phyloP scores from a whole-genome alignment of 768 basidiomycete genomes.

The Chiua virens region DNA sequence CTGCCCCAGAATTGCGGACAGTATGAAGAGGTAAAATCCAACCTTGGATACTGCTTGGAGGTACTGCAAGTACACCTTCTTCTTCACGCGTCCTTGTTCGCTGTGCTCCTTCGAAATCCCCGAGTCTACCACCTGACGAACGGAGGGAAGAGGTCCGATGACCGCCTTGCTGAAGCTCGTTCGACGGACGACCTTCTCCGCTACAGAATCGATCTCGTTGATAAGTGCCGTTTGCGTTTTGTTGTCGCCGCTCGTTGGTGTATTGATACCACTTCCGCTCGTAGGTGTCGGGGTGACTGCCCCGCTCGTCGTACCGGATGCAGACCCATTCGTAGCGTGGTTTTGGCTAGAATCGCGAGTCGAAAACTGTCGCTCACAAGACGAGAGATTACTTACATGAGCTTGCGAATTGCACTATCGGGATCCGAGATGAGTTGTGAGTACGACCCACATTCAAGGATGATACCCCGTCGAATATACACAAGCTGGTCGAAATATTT shows the following conservation, averaged over 20 bases:
- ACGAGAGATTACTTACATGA: slow-evolving; percentile 56
- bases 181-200: slow-evolving; percentile 59
- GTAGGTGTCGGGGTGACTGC: slow-evolving; percentile 47
- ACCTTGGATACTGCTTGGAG: slow-evolving; percentile 73
- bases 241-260: slow-evolving; percentile 19
- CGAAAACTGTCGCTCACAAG: not conserved
- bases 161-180: slow-evolving; percentile 58
- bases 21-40: slow-evolving; percentile 68
- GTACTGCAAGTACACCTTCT: slow-evolving; percentile 73
- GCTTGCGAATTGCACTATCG: slow-evolving; percentile 67
- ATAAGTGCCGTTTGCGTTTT: slow-evolving; percentile 24
- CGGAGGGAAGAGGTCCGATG: slow-evolving; percentile 41
- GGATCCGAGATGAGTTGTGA: slow-evolving; percentile 54
- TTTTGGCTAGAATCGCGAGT: slow-evolving; percentile 34
- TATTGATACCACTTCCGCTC: slow-evolving; percentile 23
- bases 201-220: slow-evolving; percentile 33
- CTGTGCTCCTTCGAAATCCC: slow-evolving; percentile 68
- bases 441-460: slow-evolving; percentile 75
- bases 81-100: slow-evolving; percentile 81
- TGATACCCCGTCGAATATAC: slow-evolving; percentile 79
- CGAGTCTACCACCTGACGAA: slow-evolving; percentile 39
- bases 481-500: slow-evolving; percentile 71
- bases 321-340: slow-evolving; percentile 44
- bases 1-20: slow-evolving; percentile 57
- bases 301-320: slow-evolving; percentile 44